These are phyloP conservation scores for Plasmopara halstedii DNA, from an alignment of 352 stramenopile genomes.

Conservation along the genomic window DNA sequence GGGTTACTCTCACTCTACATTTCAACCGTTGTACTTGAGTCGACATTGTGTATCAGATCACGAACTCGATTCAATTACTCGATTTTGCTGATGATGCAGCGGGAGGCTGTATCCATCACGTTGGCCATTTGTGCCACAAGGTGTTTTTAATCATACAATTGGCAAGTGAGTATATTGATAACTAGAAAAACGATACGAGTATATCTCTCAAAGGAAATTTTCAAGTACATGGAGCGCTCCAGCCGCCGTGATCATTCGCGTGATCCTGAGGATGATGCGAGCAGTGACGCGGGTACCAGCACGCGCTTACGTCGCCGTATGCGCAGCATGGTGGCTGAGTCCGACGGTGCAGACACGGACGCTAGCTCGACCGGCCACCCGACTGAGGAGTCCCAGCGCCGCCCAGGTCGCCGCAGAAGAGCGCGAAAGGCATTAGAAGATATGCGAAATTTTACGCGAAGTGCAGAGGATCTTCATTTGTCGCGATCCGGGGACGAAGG, in stretches of 20 bases:
- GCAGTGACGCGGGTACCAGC: constrained; percentile 20
- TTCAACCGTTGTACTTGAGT: constrained; percentile 57
- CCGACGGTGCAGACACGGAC: constrained; percentile 56
- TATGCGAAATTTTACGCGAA: constrained; percentile 6
- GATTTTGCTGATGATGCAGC: constrained; percentile 62
- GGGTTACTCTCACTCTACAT: constrained; percentile 60
- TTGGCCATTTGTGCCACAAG: constrained; percentile 83
- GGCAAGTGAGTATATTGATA: no score
- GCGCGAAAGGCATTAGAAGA: constrained; percentile 25
- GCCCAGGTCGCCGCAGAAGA: constrained; percentile 15
- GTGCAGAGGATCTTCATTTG: constrained; percentile 22
- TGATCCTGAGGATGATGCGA: constrained; percentile 18
- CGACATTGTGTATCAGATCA: constrained; percentile 58
- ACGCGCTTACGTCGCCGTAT: constrained; percentile 30
- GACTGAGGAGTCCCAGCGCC: constrained; percentile 4
- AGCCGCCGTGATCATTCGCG: constrained; percentile 37
- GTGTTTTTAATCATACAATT: no score
- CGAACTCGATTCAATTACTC: constrained; percentile 83
- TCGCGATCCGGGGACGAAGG: constrained; percentile 14
- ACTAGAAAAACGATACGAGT: no score
- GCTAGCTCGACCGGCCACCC: constrained; percentile 27
- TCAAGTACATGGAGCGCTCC: constrained; percentile 36
- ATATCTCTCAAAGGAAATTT: not conserved
- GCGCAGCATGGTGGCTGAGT: constrained; percentile 22
- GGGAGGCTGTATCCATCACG: constrained; percentile 72